Base-by-base conservation (phyloP, 495 filamentous ascomycete species). In the Xylona heveae region DNA sequence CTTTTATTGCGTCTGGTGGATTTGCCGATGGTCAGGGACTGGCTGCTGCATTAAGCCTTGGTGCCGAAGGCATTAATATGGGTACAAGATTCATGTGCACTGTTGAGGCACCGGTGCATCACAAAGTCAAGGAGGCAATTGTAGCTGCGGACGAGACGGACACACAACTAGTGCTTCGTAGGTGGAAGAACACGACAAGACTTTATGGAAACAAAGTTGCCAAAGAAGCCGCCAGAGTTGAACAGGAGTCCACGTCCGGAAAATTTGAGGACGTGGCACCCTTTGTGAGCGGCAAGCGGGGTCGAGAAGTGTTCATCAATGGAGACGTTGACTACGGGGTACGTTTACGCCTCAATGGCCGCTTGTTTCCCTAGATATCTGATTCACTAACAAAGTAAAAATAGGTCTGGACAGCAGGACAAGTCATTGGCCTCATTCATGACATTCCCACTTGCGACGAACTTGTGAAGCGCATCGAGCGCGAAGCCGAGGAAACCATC, bases 61-160 rank as follows among this genome's bases (percentile, higher is more conserved):
- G 88, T 4, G 88, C 88, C 0, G 83, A 85, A 50, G 88, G 88
- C 36, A 78, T 94, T 49, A 97, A 97, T 53, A 84, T 91, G 82
- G 82, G 81, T 27, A 94, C 83, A 6, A 62, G 83, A 15, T 92
- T 94, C 54, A 82, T 92, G 72, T 81, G 75, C 54, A 94, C 84
- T 4, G 66, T 84, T 7, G 84, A 94, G 50, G 72, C 78, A 26
- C 88, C 88, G 0, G 82, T 97, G 34, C 88, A 97, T 55, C 50
- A 71, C 27, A 91, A 90, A 33, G 75, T 97, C 52, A 97, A 97
- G 61, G 62, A 83, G 51, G 64, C 78, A 41, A 97, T 94, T 47
- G 83, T 94, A 22, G 63, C 70, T 31, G 78, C 85, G 2, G 61
- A 78, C 38, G 88, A 97, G 61, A 80, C 72, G 15, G 82, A 95